Percentiles rank a stretch among this genome's conserved stretches.
Conservation (phyloP, 2,329 filamentous ascomycete species). For the Cladophialophora yegresii region DNA sequence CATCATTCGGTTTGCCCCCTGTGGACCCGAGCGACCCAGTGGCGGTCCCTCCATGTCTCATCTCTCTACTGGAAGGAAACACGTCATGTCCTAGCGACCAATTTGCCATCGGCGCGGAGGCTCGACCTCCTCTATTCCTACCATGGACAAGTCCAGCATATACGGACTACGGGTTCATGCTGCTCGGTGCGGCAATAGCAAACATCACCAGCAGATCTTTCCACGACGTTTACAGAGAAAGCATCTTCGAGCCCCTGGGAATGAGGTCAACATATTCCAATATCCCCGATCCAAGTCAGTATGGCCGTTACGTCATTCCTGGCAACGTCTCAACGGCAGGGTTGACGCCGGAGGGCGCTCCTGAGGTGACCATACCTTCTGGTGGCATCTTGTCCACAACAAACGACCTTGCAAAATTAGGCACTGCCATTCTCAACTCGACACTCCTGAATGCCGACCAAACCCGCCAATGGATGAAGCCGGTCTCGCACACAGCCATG, state of each 20-base stretch:
- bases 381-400: constrained; percentile 40
- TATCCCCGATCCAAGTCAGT: constrained; percentile 38
- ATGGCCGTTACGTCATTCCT: constrained; percentile 33
- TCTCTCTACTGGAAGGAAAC: constrained; percentile 3
- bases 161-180: constrained; percentile 52
- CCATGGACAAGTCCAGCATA: constrained; percentile 53
- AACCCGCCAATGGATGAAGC: constrained; percentile 49
- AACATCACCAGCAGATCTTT: constrained; percentile 48
- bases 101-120: constrained; percentile 39
- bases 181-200: constrained; percentile 53
- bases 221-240: constrained; percentile 44
- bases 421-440: constrained; percentile 41
- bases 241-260: constrained; percentile 48
- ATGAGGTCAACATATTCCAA: constrained; percentile 48
- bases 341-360: neutral
- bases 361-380: constrained; percentile 29
- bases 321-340: constrained; percentile 11
- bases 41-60: constrained; percentile 31
- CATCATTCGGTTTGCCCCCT: constrained; percentile 10
- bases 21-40: constrained; percentile 7
- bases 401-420: constrained; percentile 44
- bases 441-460: constrained; percentile 42
- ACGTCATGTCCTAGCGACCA: neutral
- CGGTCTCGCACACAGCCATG: constrained; percentile 45
- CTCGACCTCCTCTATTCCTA: constrained; percentile 45